Percentiles rank a stretch among this genome's conserved stretches.
phyloP scores from a whole-genome alignment of 345 rosid genomes.

The Tarenaya hassleriana region DNA sequence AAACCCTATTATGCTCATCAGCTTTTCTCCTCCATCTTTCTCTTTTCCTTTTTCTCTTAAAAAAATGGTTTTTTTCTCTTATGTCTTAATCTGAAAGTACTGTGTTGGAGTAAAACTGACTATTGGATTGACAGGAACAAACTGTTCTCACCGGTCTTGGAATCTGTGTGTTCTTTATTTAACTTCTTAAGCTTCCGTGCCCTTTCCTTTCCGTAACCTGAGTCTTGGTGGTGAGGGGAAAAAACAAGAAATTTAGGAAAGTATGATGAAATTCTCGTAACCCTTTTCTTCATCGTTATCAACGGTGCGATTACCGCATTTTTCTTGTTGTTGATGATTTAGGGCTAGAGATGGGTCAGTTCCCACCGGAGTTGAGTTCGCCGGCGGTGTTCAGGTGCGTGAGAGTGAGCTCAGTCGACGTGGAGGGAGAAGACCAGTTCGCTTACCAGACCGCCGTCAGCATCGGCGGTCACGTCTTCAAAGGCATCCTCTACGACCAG shows the following conservation, averaged over 20 bases:
- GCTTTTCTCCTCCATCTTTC: constrained; percentile 20
- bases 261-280: background rate
- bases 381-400: constrained; percentile 52
- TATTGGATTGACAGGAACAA: constrained; percentile 21
- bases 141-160: constrained; percentile 22
- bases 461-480: constrained; percentile 59
- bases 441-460: constrained; percentile 43
- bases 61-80: background rate
- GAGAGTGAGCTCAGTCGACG: constrained; percentile 47
- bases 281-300: background rate
- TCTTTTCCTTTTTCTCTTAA: constrained; percentile 20
- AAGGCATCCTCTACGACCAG: constrained; percentile 61
- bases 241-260: no score
- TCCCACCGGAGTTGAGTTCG: constrained; percentile 51
- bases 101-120: constrained; percentile 26
- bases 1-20: constrained; percentile 24
- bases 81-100: constrained; percentile 14
- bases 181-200: no score
- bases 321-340: constrained; percentile 9
- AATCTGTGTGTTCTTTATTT: constrained; percentile 10
- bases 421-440: constrained; percentile 39
- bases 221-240: background rate
- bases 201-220: background rate
- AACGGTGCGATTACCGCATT: constrained; percentile 3
- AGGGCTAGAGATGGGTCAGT: constrained; percentile 55